phyloP scores from a whole-genome alignment of 129 eudicot species.

The Kitagawia praeruptora region DNA sequence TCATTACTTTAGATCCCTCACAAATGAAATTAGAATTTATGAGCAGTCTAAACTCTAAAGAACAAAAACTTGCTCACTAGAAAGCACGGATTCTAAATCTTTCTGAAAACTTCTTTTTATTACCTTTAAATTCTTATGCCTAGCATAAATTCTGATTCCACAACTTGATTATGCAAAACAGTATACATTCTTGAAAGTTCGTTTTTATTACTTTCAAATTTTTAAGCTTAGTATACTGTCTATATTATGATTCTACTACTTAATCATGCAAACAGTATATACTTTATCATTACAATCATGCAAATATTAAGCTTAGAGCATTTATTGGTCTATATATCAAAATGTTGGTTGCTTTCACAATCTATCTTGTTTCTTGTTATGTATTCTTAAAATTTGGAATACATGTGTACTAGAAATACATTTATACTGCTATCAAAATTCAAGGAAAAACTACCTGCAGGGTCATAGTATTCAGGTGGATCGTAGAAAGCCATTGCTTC shows the following conservation, averaged over 20 bases:
- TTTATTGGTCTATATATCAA: background rate
- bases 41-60: background rate
- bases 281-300: background rate
- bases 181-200: background rate
- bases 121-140: background rate
- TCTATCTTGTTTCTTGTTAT: background rate
- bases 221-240: background rate
- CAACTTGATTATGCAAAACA: background rate
- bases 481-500: conserved; percentile 91
- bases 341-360: background rate
- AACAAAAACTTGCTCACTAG: background rate
- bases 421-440: background rate
- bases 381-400: background rate
- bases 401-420: background rate
- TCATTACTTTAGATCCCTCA: background rate
- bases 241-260: background rate
- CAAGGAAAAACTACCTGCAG: conserved; percentile 46
- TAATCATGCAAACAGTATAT: background rate
- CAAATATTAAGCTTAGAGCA: background rate
- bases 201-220: background rate
- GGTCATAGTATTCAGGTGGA: conserved; percentile 84
- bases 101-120: background rate
- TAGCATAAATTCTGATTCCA: background rate
- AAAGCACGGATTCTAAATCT: background rate
- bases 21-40: background rate